Base-by-base conservation (phyloP, 1,139 yeast species). In the Yamadazyma siamensis region DNA sequence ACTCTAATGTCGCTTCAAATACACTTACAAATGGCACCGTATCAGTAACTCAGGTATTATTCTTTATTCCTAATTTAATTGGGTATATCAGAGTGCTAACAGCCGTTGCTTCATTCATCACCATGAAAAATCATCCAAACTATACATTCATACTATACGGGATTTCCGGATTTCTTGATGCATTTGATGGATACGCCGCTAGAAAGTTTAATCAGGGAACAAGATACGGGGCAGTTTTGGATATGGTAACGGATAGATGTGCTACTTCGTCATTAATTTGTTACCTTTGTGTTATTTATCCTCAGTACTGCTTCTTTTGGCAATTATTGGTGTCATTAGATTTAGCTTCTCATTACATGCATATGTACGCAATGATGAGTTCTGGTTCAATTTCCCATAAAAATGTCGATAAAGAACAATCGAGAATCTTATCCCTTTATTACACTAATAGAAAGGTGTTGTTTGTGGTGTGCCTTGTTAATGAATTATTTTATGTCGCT, bases 171-270 rank as follows among this genome's bases (percentile, higher is more conserved):
- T 68, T 94, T 38, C 67, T 94, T 42, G 99, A 94, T 59, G 99
- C 99, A 1, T 76, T 89, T 43, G 99, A 94, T 55, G 99, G 99
- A 4, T 81, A 83, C 36, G 95, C 96, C 32, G 99, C 99, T 7
- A 75, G 99, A 40, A 75, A 75, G 49, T 87, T 69, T 56, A 77
- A 84, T 53, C 99, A 94, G 58, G 85, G 96, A 11, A 86, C 96
- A 21, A 75, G 77, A 44, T 87, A 88, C 49, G 99, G 98, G 21
- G 97, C 98, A 10, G 95, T 94, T 14, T 71, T 94, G 49, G 99
- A 94, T 60, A 94, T 94, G 99, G 97, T 94, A 21, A 91, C 98
- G 17, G 99, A 94, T 54, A 73, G 99, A 53, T 91, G 97, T 55
- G 91, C 98, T 15, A 94, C 99, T 0, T 77, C 95, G 10, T 84